Base-by-base conservation (phyloP, 495 filamentous ascomycete genomes). In the Hypoxylon rickii region DNA sequence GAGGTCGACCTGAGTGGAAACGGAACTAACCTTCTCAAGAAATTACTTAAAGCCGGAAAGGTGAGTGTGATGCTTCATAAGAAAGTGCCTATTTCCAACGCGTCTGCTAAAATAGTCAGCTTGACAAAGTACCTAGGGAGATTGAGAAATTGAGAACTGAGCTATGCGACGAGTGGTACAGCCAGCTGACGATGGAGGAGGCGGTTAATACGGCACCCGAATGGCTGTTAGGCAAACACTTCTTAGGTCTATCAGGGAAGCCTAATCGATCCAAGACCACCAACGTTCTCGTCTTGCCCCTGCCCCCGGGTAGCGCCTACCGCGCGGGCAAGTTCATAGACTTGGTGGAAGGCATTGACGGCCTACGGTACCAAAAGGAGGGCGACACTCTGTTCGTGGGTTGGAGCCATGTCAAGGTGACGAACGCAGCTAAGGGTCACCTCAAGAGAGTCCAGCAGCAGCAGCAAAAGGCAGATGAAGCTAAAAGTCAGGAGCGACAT, bases 231-330 rank as follows among this genome's bases (percentile, higher is more conserved):
- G 44, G 57, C 10, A 56, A 36, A 18, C 49, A 61, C 29, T 65
- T 65, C 57, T 34, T 65, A 22, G 38, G 44, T 24, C 5, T 15
- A 2, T 61, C 19, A n/a, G 61, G 57, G 21, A 11, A 44, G 18
- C 56, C 55, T 10, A 40, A 61, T 39, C 44, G 31, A 37, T 19
- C 49, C n/a, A 65, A 61, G 49, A 57, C 29, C 10, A 61, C 46
- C 5, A 32, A 29, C n/a, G 61, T 57, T 20, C 24, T 65, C 15
- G 36, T 24, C 44, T n/a, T 65, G 11, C 51, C 55, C 10, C 20
- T 61, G 15, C 18, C 39, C 12, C 13, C 4, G 3, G 22, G 22
- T 16, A 59, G 44, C 46, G 21, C 10, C 16, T 44, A 58, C 24
- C 41, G 44, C 22, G 40, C 45, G 0, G 39, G 26, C 22, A 48